Base-by-base conservation (phyloP, 352 stramenopile genomes). In the Globisporangium spinosum region DNA sequence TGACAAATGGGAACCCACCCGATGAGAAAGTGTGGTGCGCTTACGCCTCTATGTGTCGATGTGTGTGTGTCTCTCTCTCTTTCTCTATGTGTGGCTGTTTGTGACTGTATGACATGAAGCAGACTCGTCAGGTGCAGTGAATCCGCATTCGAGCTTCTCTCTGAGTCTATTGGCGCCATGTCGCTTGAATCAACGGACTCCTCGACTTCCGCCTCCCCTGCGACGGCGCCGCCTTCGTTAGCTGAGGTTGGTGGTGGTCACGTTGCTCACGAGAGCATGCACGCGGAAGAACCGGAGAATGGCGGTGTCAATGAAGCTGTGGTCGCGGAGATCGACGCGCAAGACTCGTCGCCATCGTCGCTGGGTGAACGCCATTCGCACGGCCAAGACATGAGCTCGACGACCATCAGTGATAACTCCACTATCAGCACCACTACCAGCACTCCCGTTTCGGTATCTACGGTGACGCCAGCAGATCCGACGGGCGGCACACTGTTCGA, bases 401-500 rank as follows among this genome's bases (percentile, higher is more conserved):
- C 43, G 8, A 51, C 43, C 17, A 51, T 51, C 43, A 49, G 43
- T 32, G 29, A 32, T 20, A 22, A 6, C 15, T 22, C 43, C 43
- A 49, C 43, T 6, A 22, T 49, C 43, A 51, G 43, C 6, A 51
- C 17, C 0, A 23, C 43, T 51, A 51, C 43, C 7, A 51, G 43
- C 20, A 23, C 43, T 51, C 6, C 6, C 22, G 43, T 51, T 22
- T 9, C 43, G 5, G 43, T 51, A 27, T 49, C 47, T 23, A 3
- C 6, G 2, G 17, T 5, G 20, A 22, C 22, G 1, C 27, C 58
- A 6, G 38, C 43, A 2, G 64, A 62, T 25, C 58, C 74, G 4
- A 72, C 72, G 3, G 62, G 68, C 15, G 60, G 59, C 0, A 69
- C 74, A 17, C 73, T 86, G 3, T 84, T 86, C 40, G 75, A 84